These are phyloP conservation scores for Mucor ambiguus DNA, from an alignment of 371 early-diverging fungal genomes.

Conservation along the genomic window DNA sequence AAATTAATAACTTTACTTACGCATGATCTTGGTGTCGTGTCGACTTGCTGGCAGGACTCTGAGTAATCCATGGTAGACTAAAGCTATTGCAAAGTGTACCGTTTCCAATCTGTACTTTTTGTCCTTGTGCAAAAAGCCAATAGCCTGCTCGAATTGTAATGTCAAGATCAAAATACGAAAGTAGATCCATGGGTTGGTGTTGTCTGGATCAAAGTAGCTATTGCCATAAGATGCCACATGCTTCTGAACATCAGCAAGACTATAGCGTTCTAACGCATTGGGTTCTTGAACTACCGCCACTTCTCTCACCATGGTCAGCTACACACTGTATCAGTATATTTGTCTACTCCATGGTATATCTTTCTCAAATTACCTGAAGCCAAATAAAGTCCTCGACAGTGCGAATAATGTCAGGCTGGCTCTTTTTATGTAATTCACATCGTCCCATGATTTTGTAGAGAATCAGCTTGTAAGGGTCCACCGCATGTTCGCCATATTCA, in stretches of 20 bases:
- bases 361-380: slow-evolving; percentile 48
- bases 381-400: slow-evolving; percentile 85
- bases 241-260: slow-evolving; percentile 70
- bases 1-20: slow-evolving; percentile 24
- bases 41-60: slow-evolving; percentile 25
- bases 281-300: slow-evolving; percentile 37
- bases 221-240: slow-evolving; percentile 61
- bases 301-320: slow-evolving; percentile 73
- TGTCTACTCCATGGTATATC: neutral
- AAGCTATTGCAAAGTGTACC: slow-evolving; percentile 86
- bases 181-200: slow-evolving; percentile 72
- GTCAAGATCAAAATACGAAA: slow-evolving; percentile 78
- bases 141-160: slow-evolving; percentile 84
- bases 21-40: slow-evolving; percentile 17
- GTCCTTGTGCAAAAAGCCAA: slow-evolving; percentile 62
- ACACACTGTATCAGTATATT: slow-evolving; percentile 1
- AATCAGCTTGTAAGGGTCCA: slow-evolving; percentile 85
- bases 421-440: slow-evolving; percentile 73
- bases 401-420: slow-evolving; percentile 60
- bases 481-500: slow-evolving; percentile 41
- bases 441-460: slow-evolving; percentile 85
- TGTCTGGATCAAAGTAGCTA: slow-evolving; percentile 66
- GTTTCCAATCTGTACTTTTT: slow-evolving; percentile 71
- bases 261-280: slow-evolving; percentile 58
- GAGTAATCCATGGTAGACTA: slow-evolving; percentile 79